These are phyloP conservation scores for Oryza meridionalis DNA, from an alignment of 176 grass and related monocot genomes.

Conservation along the genomic window DNA sequence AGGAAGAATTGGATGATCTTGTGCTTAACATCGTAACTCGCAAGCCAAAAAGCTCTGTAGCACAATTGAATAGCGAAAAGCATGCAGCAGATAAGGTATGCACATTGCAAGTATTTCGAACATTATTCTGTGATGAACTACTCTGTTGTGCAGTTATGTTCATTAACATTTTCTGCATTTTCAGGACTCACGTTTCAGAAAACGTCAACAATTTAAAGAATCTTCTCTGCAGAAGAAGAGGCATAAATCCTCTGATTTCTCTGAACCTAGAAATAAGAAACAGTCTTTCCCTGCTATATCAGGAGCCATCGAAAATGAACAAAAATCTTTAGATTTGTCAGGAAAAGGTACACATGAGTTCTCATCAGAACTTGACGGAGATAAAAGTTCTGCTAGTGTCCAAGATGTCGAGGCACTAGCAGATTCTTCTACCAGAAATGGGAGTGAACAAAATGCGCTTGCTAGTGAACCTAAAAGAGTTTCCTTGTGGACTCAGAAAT, in stretches of 20 bases:
- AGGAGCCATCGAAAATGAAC: slow-evolving; percentile 33
- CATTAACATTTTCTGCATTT: slow-evolving; percentile 30
- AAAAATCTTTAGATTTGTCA: slow-evolving; percentile 15
- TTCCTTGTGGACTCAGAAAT: slow-evolving; percentile 82
- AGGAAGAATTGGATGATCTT: slow-evolving; percentile 82
- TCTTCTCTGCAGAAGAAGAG: slow-evolving; percentile 32
- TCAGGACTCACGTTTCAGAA: slow-evolving; percentile 45
- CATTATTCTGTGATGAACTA: background rate
- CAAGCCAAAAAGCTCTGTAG: slow-evolving; percentile 47
- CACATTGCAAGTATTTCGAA: slow-evolving; percentile 22
- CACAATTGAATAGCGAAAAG: slow-evolving; percentile 40
- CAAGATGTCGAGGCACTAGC: slow-evolving; percentile 18
- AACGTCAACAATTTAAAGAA: slow-evolving; percentile 33
- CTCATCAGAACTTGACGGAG: slow-evolving; percentile 46
- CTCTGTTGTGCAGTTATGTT: slow-evolving; percentile 10
- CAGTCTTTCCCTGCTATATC: slow-evolving; percentile 30
- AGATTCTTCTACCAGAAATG: slow-evolving; percentile 45
- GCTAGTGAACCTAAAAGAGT: slow-evolving; percentile 47
- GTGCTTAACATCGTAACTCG: slow-evolving; percentile 74
- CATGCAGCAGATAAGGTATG: slow-evolving; percentile 49
- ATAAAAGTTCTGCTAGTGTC: slow-evolving; percentile 24
- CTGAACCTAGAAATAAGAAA: slow-evolving; percentile 41
- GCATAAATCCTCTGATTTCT: slow-evolving; percentile 44
- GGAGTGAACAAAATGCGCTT: slow-evolving; percentile 19
- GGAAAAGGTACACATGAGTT: slow-evolving; percentile 42